Evolutionary conservation across 352 stramenopile species (phyloP), one percentile per base, ranked within the genome.

Genomic region (Globisporangium okanoganense): DNA sequence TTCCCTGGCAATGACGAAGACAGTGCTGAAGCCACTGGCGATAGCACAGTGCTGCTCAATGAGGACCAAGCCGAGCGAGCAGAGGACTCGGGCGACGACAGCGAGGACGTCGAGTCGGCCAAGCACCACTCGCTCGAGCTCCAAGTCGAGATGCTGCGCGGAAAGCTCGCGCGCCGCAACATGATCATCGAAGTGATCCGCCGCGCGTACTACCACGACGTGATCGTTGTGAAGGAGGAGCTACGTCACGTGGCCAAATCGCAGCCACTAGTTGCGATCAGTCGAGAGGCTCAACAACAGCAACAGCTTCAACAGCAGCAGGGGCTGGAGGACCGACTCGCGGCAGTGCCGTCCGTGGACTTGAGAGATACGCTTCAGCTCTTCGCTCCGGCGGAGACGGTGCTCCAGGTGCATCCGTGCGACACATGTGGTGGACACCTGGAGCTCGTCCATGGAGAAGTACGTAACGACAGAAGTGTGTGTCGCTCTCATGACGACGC

Each of bases 221-320:
- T 94, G 25, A 79, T 94, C 58, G 58, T 89, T n/a, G 72, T 94
- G 45, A 94, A 94, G 58, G 85, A 94, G 43, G 79, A 91, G 45
- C 64, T 94, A 14, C 81, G 77, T 1, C 71, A 83, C 22, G 58
- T 58, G n/a, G 53, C 33, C 29, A 63, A 58, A 52, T n/a, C 40
- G 14, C 29, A 16, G 12, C 25, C 16, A 2, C 5, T 25, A 7
- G 5, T 16, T 2, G 41, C 14, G 56, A 31, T n/a, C 35, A 36
- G 12, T 57, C 59, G 27, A 33, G 38, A 47, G 48, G 8, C 38
- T n/a, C 45, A 31, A 12, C 36, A 69, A 2, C 54, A 35, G 35
- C n/a, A 33, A 27, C 35, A 47, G 16, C 16, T 40, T n/a, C 52
- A n/a, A 45, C 25, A 53, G 12, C 50, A 45, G 12, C 48, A 57